phyloP scores from a whole-genome alignment of 495 filamentous ascomycete species.

The Penicillium robsamsonii region DNA sequence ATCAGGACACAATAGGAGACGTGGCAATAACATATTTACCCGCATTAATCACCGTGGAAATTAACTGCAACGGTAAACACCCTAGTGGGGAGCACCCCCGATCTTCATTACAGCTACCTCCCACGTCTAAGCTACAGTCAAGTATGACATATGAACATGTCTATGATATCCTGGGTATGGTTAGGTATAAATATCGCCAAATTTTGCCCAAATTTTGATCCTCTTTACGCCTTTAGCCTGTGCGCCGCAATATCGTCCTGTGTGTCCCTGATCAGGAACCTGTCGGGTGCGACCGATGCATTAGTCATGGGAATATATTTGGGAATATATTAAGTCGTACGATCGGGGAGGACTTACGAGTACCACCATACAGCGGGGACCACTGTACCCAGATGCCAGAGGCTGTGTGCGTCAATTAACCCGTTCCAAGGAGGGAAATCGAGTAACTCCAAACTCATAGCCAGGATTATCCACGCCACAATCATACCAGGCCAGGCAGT shows the following conservation, averaged over 20 bases:
- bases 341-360: slow-evolving; percentile 61
- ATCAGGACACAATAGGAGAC: neutral
- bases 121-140: slow-evolving; percentile 1
- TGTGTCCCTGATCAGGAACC: slow-evolving; percentile 75
- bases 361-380: slow-evolving; percentile 90
- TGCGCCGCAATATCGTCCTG: slow-evolving; percentile 67
- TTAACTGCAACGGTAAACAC: slow-evolving; percentile 11
- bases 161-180: neutral
- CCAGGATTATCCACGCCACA: slow-evolving; percentile 86
- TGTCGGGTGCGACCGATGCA: slow-evolving; percentile 32
- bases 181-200: slow-evolving; percentile 5
- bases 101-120: slow-evolving; percentile 9
- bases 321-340: neutral
- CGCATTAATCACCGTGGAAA: slow-evolving; percentile 15
- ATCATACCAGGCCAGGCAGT: slow-evolving; percentile 88
- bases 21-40: slow-evolving; percentile 20
- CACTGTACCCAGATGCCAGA: slow-evolving; percentile 96
- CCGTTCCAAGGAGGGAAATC: slow-evolving; percentile 88
- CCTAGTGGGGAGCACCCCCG: slow-evolving; percentile 8
- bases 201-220: neutral
- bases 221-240: slow-evolving; percentile 46
- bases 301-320: slow-evolving; percentile 18
- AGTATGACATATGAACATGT: slow-evolving; percentile 1
- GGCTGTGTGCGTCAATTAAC: slow-evolving; percentile 85
- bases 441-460: slow-evolving; percentile 92